Evolutionary conservation across 352 stramenopile species (phyloP).

Genomic region (Globisporangium abappressorium): DNA sequence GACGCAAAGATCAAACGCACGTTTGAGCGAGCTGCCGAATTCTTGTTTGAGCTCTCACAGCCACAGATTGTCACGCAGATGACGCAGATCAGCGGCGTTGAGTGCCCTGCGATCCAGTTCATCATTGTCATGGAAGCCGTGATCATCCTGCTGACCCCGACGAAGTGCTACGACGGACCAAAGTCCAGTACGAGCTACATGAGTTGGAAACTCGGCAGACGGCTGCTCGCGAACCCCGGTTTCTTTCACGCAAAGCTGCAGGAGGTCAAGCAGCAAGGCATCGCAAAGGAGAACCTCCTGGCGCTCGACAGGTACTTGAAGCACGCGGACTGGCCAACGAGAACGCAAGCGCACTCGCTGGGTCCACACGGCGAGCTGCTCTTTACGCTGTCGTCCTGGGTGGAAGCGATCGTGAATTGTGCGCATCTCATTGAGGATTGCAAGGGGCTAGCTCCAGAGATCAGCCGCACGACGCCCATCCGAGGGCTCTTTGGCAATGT

Average conservation of each 20-base stretch:
- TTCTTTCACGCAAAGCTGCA: conserved; percentile 56
- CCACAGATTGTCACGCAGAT: conserved; percentile 26
- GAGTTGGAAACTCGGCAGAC: conserved; percentile 63
- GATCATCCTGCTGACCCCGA: conserved; percentile 74
- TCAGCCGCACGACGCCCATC: conserved; percentile 51
- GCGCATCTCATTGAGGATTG: conserved; percentile 41
- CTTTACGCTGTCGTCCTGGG: conserved; percentile 46
- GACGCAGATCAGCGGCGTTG: conserved; percentile 15
- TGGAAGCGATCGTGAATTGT: conserved; percentile 39
- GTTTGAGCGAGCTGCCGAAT: conserved; percentile 42
- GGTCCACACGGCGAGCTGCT: conserved; percentile 31
- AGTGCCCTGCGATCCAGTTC: conserved; percentile 24
- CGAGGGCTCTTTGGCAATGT: conserved; percentile 65
- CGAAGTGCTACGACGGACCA: conserved; percentile 57
- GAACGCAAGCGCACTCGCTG: conserved; percentile 28
- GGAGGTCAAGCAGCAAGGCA: conserved; percentile 30
- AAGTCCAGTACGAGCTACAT: conserved; percentile 42
- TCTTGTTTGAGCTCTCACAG: conserved; percentile 25
- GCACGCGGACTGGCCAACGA: conserved; percentile 49
- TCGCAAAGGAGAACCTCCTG: conserved; percentile 52
- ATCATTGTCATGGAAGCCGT: conserved; percentile 79
- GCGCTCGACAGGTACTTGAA: conserved; percentile 56
- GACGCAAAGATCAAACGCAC: conserved; percentile 46
- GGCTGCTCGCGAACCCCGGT: conserved; percentile 42
- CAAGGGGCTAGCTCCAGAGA: conserved; percentile 38